Evolutionary conservation across 1,139 yeast species (phyloP).

Genomic region (Sugiyamaella neomexicana): DNA sequence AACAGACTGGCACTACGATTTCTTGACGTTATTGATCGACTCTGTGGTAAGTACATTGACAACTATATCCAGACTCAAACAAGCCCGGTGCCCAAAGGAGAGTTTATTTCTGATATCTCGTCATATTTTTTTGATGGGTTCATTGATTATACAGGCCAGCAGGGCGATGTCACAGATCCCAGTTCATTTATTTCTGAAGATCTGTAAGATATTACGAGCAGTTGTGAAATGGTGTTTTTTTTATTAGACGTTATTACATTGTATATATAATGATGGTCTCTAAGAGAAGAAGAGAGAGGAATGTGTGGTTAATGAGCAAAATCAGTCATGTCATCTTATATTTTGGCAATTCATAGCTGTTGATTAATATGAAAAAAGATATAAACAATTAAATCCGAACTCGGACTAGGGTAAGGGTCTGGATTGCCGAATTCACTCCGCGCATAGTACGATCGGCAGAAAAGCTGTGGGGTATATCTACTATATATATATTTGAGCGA

Average conservation of each 20-base stretch:
- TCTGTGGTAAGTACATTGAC: slow-evolving; percentile 39
- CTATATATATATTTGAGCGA: background rate
- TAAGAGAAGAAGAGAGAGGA: no score
- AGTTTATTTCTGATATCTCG: slow-evolving; percentile 38
- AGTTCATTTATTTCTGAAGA: slow-evolving; percentile 4
- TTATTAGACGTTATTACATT: no score
- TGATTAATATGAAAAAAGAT: no score
- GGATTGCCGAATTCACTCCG: background rate
- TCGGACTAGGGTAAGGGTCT: background rate
- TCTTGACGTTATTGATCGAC: slow-evolving; percentile 50
- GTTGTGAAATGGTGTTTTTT: background rate
- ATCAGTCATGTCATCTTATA: no score
- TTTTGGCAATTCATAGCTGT: no score
- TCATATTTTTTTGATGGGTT: slow-evolving; percentile 34
- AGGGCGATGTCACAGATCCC: slow-evolving; percentile 9
- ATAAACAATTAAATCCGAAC: background rate
- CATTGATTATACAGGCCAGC: slow-evolving; percentile 12
- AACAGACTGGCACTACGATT: slow-evolving; percentile 55
- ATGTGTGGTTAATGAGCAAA: no score
- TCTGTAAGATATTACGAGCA: background rate
- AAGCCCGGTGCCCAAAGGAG: slow-evolving; percentile 28
- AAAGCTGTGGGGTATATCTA: background rate
- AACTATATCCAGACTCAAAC: slow-evolving; percentile 22
- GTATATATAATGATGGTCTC: no score
- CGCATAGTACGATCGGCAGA: background rate